These are phyloP conservation scores for Xylaria hypoxylon DNA, from an alignment of 2,329 filamentous ascomycete genomes.

Conservation along the genomic window DNA sequence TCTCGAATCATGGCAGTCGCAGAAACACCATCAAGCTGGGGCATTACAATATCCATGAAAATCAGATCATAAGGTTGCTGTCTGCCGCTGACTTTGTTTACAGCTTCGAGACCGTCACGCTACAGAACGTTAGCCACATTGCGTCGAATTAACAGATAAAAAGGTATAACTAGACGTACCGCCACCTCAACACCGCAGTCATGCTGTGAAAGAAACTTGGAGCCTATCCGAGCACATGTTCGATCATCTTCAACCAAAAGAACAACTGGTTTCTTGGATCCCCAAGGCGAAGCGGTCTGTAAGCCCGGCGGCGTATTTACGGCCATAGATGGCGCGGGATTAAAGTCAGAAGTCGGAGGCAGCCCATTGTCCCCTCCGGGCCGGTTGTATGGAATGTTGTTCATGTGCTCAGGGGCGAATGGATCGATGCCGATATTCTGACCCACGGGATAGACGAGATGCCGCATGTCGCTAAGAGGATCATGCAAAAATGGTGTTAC, in stretches of 20 bases:
- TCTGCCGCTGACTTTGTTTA: conserved; percentile 78
- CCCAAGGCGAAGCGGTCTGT: conserved; percentile 64
- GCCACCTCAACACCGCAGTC: conserved; percentile 76
- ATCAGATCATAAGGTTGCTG: conserved; percentile 72
- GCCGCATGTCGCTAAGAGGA: conserved; percentile 67
- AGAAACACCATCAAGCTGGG: conserved; percentile 92
- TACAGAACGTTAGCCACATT: conserved; percentile 54
- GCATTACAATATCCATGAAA: conserved; percentile 97
- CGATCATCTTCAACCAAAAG: conserved; percentile 88
- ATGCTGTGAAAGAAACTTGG: conserved; percentile 74
- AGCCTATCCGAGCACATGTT: conserved; percentile 74
- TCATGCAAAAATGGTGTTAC: conserved; percentile 63
- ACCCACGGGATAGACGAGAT: conserved; percentile 90
- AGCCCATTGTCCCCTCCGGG: conserved; percentile 66
- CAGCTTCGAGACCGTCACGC: conserved; percentile 90
- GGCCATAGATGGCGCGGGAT: conserved; percentile 51
- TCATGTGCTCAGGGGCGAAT: conserved; percentile 92
- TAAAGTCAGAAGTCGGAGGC: conserved; percentile 56
- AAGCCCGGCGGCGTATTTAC: conserved; percentile 50
- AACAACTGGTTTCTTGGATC: conserved; percentile 77
- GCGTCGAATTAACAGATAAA: neutral
- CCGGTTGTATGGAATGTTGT: conserved; percentile 90
- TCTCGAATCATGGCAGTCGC: conserved; percentile 94
- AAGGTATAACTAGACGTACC: conserved; percentile 58
- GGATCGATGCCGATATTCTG: conserved; percentile 93